These are phyloP conservation scores for Posidonia oceanica DNA, from an alignment of 116 monocot genomes.

Conservation along the genomic window DNA sequence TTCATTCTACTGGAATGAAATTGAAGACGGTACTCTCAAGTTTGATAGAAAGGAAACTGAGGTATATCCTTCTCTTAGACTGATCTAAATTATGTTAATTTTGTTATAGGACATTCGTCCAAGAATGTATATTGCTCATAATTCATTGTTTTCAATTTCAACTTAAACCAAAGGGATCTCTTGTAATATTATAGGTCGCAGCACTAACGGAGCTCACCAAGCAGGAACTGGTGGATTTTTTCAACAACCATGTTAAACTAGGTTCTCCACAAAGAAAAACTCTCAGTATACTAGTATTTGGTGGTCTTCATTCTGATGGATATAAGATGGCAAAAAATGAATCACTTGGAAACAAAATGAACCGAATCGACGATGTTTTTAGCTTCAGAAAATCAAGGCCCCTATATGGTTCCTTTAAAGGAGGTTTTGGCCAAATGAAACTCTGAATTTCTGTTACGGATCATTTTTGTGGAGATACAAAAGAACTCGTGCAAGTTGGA, in stretches of 20 bases:
- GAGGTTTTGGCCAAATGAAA: conserved; percentile 10
- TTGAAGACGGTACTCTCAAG: conserved; percentile 57
- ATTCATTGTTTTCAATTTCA: not conserved
- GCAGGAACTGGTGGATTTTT: conserved; percentile 70
- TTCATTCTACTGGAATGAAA: conserved; percentile 70
- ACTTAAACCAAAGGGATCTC: not conserved
- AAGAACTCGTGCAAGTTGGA: not conserved
- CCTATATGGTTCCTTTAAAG: conserved; percentile 76
- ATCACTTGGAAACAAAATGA: conserved; percentile 7
- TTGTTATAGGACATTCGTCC: too few species aligned
- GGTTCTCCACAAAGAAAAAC: conserved; percentile 46
- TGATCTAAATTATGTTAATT: not conserved
- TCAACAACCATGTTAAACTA: conserved; percentile 43
- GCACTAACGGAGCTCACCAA: conserved; percentile 55
- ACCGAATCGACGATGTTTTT: conserved; percentile 49
- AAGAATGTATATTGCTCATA: not conserved
- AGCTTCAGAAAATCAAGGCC: conserved; percentile 82
- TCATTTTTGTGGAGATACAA: not conserved
- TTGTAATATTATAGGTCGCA: conserved; percentile 48
- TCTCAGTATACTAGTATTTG: conserved; percentile 61
- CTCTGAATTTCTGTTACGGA: not conserved
- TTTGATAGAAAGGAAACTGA: conserved; percentile 64
- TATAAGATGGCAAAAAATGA: conserved; percentile 21
- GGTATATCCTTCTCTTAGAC: conserved; percentile 23
- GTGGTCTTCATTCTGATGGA: conserved; percentile 44